Conservation (phyloP, 2,329 filamentous ascomycete species). For the Pseudonectria foliicola region DNA sequence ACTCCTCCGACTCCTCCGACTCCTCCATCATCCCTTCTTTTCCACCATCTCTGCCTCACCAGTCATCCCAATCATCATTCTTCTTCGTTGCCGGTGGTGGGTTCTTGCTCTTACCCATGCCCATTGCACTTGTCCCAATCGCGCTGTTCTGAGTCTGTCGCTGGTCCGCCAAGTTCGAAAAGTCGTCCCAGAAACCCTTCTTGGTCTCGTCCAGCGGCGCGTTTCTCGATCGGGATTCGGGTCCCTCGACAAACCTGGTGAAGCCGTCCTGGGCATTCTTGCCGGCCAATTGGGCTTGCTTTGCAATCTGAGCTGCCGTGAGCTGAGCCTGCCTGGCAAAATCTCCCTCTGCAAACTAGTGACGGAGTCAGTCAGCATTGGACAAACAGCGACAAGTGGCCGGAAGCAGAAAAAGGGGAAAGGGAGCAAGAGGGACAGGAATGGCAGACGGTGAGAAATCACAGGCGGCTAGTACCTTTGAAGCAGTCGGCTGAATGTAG, state of each 20-base stretch:
- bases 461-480: conserved; percentile 54
- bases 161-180: conserved; percentile 62
- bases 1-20: conserved; percentile 18
- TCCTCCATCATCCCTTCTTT: conserved; percentile 6
- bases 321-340: conserved; percentile 60
- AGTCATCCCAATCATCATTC: conserved; percentile 59
- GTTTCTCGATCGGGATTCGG: conserved; percentile 33
- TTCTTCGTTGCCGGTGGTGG: conserved; percentile 28
- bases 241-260: conserved; percentile 80
- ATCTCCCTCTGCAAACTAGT: conserved; percentile 70
- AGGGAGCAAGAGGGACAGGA: conserved; percentile 1
- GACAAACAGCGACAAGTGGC: no score
- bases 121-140: conserved; percentile 55
- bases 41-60: conserved; percentile 32
- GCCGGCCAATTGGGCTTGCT: conserved; percentile 61
- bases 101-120: conserved; percentile 38
- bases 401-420: conserved; percentile 10
- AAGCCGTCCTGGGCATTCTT: conserved; percentile 72
- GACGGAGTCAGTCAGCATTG: no score
- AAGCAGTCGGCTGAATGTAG: conserved; percentile 88
- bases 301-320: conserved; percentile 58
- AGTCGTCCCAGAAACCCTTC: conserved; percentile 88
- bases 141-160: conserved; percentile 38
- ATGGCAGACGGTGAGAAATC: neutral
- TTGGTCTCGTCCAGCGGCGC: conserved; percentile 54